Evolutionary conservation across 1,139 yeast species (phyloP).

Genomic region (Candida anutae): DNA sequence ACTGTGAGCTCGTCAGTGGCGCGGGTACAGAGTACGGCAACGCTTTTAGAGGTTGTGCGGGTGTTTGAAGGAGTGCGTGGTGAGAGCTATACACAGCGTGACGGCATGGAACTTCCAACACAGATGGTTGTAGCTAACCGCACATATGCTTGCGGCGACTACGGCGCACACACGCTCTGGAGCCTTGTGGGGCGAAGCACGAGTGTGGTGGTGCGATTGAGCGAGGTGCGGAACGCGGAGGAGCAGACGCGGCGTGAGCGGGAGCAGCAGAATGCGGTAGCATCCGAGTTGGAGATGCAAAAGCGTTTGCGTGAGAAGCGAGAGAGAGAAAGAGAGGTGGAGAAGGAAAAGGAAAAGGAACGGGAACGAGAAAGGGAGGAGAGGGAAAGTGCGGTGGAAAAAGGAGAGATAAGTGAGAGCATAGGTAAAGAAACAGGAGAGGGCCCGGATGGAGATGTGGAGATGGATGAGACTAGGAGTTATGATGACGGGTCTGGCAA

Average conservation of each 20-base stretch:
- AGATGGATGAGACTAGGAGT: not conserved
- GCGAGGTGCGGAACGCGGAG: constrained; percentile 7
- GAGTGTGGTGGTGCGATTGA: constrained; percentile 16
- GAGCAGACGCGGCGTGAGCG: constrained; percentile 5
- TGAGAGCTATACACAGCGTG: too few species aligned
- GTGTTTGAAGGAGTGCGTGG: too few species aligned
- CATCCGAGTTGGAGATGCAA: constrained; percentile 14
- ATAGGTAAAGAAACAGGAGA: not conserved
- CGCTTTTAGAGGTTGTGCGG: too few species aligned
- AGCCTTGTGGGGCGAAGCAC: constrained; percentile 9
- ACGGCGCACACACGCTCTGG: constrained; percentile 5
- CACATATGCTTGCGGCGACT: constrained; percentile 4
- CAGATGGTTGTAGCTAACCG: constrained; percentile 2
- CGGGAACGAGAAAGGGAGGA: constrained; percentile 1
- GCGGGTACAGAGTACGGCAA: too few species aligned
- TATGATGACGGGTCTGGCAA: not conserved
- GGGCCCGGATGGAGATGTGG: constrained; percentile 1
- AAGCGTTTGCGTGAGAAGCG: constrained; percentile 5
- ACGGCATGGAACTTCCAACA: too few species aligned
- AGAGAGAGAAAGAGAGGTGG: constrained; percentile 5
- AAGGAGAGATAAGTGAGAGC: constrained; percentile 1
- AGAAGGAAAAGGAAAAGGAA: constrained; percentile 1
- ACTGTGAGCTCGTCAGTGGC: not conserved
- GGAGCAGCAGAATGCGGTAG: constrained; percentile 16
- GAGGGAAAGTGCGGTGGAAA: not conserved